phyloP scores from a whole-genome alignment of 2,329 filamentous ascomycete species.

The Aspergillus nomiae region DNA sequence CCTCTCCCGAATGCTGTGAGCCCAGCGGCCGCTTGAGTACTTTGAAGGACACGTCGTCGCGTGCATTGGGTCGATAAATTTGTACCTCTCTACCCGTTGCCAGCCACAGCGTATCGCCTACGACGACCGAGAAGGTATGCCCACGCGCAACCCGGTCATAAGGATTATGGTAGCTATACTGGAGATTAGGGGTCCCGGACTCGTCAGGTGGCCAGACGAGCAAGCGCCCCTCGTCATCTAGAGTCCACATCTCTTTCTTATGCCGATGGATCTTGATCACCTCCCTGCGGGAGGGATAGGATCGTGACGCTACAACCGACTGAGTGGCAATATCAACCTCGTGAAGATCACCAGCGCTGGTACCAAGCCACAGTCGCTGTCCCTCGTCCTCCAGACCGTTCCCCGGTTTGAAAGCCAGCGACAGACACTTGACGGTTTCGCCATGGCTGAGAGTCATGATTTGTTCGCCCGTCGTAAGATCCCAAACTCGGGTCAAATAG shows the following conservation, averaged over 20 bases:
- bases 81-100: conserved; percentile 84
- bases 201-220: conserved; percentile 83
- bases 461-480: conserved; percentile 75
- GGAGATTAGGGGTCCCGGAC: conserved; percentile 71
- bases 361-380: conserved; percentile 83
- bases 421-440: conserved; percentile 79
- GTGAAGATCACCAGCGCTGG: conserved; percentile 81
- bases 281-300: conserved; percentile 75
- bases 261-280: conserved; percentile 84
- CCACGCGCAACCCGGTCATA: conserved; percentile 74
- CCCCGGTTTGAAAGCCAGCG: conserved; percentile 83
- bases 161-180: conserved; percentile 68
- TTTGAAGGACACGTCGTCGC: conserved; percentile 71
- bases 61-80: conserved; percentile 73
- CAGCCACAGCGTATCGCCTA: conserved; percentile 84
- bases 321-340: conserved; percentile 82
- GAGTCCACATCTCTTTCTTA: conserved; percentile 86
- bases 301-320: conserved; percentile 67
- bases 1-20: conserved; percentile 75
- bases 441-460: conserved; percentile 80
- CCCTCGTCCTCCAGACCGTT: conserved; percentile 78
- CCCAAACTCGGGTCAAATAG: conserved; percentile 86
- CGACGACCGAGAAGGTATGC: conserved; percentile 84
- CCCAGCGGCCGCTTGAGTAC: conserved; percentile 70
- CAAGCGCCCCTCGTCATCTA: conserved; percentile 86